Conservation (phyloP, 139 green algal species). For the Chlamydomonas asymmetrica region DNA sequence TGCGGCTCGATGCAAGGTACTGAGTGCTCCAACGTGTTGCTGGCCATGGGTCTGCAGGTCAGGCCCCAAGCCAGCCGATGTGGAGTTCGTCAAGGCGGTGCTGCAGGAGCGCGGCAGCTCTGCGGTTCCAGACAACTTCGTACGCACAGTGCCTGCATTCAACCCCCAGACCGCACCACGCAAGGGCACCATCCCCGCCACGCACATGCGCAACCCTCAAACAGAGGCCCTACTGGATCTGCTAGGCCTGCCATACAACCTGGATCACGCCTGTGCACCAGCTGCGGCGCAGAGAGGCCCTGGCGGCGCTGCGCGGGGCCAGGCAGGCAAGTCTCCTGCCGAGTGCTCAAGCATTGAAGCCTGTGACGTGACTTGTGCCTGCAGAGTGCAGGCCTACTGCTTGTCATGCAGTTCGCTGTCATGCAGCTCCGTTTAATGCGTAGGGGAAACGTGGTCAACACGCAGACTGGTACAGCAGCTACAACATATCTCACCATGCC, state of each 20-base stretch:
- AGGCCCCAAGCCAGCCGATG: conserved; percentile 39
- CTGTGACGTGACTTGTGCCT: too few relatives aligned
- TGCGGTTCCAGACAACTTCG: conserved; percentile 78
- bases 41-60: too few relatives aligned
- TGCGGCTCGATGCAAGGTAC: too few relatives aligned
- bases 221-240: conserved; percentile 69
- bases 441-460: too few relatives aligned
- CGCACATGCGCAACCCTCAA: conserved; percentile 38
- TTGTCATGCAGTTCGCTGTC: conserved; percentile 3
- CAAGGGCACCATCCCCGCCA: conserved; percentile 35
- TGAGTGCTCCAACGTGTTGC: too few relatives aligned
- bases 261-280: conserved; percentile 32
- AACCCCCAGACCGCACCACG: conserved; percentile 26
- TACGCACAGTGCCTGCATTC: conserved; percentile 55
- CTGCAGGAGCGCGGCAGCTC: conserved; percentile 39
- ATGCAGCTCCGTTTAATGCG: not conserved
- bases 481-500: too few relatives aligned
- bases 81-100: conserved; percentile 40
- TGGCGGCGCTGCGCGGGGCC: not conserved
- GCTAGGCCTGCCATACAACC: conserved; percentile 66
- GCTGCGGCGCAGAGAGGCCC: not conserved
- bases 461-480: too few relatives aligned
- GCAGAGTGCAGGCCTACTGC: not conserved
- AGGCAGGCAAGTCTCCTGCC: not conserved
- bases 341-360: too few relatives aligned